phyloP scores from a whole-genome alignment of 2,329 filamentous ascomycete genomes.

The Fusarium algeriense region DNA sequence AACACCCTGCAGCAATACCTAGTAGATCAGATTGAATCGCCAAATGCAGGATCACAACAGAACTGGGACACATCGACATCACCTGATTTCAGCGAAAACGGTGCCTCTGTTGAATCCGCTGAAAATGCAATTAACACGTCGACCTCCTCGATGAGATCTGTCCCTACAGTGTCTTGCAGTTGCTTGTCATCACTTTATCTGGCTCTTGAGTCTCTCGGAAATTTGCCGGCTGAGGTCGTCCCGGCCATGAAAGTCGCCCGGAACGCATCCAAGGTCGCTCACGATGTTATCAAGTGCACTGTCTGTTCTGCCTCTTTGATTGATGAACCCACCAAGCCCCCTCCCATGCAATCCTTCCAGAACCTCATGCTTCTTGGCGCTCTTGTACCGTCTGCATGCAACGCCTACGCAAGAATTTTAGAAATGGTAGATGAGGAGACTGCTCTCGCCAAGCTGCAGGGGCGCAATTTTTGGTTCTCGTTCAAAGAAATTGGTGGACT shows the following conservation, averaged over 20 bases:
- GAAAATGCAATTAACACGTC: constrained; percentile 18
- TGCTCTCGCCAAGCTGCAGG: constrained; percentile 57
- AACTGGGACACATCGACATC: constrained; percentile 40
- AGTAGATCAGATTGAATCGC: constrained; percentile 36
- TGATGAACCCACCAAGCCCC: constrained; percentile 51
- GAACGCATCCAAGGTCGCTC: constrained; percentile 61
- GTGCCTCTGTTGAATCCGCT: constrained; percentile 35
- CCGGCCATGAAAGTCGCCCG: constrained; percentile 63
- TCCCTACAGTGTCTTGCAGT: constrained; percentile 55
- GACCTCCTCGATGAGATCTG: constrained; percentile 33
- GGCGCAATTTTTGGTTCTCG: constrained; percentile 58
- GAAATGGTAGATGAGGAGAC: constrained; percentile 66
- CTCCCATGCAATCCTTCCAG: constrained; percentile 65
- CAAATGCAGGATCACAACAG: constrained; percentile 15
- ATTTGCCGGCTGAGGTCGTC: constrained; percentile 59
- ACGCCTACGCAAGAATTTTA: constrained; percentile 68
- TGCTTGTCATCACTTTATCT: constrained; percentile 65
- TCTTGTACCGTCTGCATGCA: constrained; percentile 68
- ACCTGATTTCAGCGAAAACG: constrained; percentile 42
- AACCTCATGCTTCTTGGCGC: constrained; percentile 70
- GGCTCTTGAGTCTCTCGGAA: constrained; percentile 63
- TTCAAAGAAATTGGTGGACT: constrained; percentile 63
- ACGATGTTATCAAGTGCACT: constrained; percentile 65
- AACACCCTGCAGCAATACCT: constrained; percentile 47
- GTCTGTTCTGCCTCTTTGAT: constrained; percentile 59